Evolutionary conservation across 2,329 filamentous ascomycete species (phyloP), one percentile per base, ranked within the genome.

Genomic region (Talaromyces rugulosus): DNA sequence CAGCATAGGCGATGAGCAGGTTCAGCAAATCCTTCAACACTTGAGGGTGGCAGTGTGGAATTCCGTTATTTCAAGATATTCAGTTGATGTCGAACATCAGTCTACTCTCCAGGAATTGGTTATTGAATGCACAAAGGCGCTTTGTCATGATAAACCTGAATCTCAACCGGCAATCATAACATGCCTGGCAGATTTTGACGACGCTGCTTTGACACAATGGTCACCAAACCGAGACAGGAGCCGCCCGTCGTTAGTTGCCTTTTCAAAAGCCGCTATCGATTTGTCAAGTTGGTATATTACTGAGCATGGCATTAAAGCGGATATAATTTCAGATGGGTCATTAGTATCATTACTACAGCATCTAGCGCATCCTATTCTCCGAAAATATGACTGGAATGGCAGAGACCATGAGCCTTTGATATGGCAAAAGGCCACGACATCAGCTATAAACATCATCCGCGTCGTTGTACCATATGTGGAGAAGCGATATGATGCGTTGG

Each of bases 201-300:
- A 85, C 2, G 79, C 96, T 36, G 89, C 77, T 23, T 67, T 79
- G 40, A 69, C 71, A 6, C 74, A 71, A 64, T 77, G 75, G 71
- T 78, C 62, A 60, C 70, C 63, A 27, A 74, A 64, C 60, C 77
- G 65, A 60, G 74, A 73, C 66, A 72, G 68, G 57, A 74, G 78
- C 57, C 86, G 86, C 61, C 89, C 91, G 6, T 96, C 92, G 0
- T 98, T 92, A 71, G 87, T 99, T 60, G 94, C 95, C 36, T 85
- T 98, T 71, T 92, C 93, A 1, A 96, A 95, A 74, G 85, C 86
- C 23, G 87, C 89, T 62, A 95, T 96, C 83, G 79, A 82, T 2
- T 84, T 92, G 53, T 75, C 96, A 27, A 72, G 69, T 55, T 78
- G 75, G 75, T 78, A 78, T 61, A 67, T 78, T 53, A 63, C 68